Base-by-base conservation (phyloP, 108 stramenopile species). In the Nannochloropsis salina region DNA sequence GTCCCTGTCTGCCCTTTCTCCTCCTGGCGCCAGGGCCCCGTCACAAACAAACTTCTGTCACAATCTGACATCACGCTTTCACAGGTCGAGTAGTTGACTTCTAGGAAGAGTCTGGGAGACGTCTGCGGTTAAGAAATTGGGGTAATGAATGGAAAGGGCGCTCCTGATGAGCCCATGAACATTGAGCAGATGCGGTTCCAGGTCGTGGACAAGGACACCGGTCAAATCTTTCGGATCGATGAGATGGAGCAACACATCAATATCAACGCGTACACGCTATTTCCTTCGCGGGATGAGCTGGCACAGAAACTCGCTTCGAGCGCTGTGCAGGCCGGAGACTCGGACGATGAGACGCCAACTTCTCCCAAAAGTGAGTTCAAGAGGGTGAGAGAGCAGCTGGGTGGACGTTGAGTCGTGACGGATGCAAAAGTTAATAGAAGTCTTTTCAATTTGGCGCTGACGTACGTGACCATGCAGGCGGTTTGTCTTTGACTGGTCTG, bases 341-440 rank as follows among this genome's bases (percentile, higher is more conserved):
- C 61, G 61, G 61, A 74, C 61, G 61, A 74, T 61, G 74, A 80
- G 74, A 22, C 61, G 80, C 40, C 15, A 80, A 80, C 42, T 80
- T 40, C 40, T 42, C 80, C 85, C 80, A 80, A 42, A 85, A 85
- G 42, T 44, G 61, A 90, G 80, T 92, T 92, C 84, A 89, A 85
- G 51, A 41, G 31, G 9, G 85, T 87, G 79, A 91, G 91, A 18
- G 45, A 88, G 74, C 91, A 90, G 51, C 79, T 92, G 41, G 91
- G 90, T 86, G 18, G 80, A 86, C 83, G 86, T 92, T 31, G 31
- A 51, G 47, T 51, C 15, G 61, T 74, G 61, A 74, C n/a, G 6
- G 20, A 8, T 74, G 61, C 4, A 84, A 1, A 31, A 1, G 31
- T 31, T 31, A 31, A 31, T 31, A 1, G 31, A 31, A 31, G 31